A percentile compares a stretch with the other conserved stretches of the same genome.
phyloP scores from a whole-genome alignment of 139 green algal species.

The Coelastrella sp. region DNA sequence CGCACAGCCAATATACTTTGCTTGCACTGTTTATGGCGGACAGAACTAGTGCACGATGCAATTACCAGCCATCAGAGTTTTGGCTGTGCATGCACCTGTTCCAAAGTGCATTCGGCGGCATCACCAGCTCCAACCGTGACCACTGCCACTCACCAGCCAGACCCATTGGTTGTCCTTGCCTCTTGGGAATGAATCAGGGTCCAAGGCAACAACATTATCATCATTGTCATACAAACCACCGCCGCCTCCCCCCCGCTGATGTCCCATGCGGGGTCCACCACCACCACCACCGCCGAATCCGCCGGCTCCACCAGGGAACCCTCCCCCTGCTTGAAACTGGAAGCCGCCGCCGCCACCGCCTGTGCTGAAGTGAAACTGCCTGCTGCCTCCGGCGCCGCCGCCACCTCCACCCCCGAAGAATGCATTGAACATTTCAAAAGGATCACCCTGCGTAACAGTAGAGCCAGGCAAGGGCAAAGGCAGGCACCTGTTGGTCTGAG shows the following conservation, averaged over 20 bases:
- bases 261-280: neutral
- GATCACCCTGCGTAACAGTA: slow-evolving; percentile 63
- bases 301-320: slow-evolving; percentile 45
- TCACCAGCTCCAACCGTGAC: neutral
- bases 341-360: slow-evolving; percentile 35
- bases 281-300: slow-evolving; percentile 48
- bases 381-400: slow-evolving; percentile 36
- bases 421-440: slow-evolving; percentile 85
- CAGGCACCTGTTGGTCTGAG: neutral
- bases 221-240: slow-evolving; percentile 69
- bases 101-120: too few species aligned
- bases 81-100: too few species aligned
- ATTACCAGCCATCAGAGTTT: too few species aligned
- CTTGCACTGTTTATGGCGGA: too few species aligned
- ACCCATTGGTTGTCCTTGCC: slow-evolving; percentile 64
- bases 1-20: too few species aligned
- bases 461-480: neutral
- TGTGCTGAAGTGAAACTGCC: slow-evolving; percentile 29
- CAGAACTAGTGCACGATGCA: too few species aligned
- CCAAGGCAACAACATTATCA: slow-evolving; percentile 63
- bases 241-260: slow-evolving; percentile 8
- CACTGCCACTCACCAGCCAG: slow-evolving; percentile 57
- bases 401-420: slow-evolving; percentile 78
- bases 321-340: slow-evolving; percentile 41
- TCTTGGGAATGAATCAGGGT: slow-evolving; percentile 62